Conservation (phyloP, 1,284 basidiomycete species). For the Puccinia sorghi region DNA sequence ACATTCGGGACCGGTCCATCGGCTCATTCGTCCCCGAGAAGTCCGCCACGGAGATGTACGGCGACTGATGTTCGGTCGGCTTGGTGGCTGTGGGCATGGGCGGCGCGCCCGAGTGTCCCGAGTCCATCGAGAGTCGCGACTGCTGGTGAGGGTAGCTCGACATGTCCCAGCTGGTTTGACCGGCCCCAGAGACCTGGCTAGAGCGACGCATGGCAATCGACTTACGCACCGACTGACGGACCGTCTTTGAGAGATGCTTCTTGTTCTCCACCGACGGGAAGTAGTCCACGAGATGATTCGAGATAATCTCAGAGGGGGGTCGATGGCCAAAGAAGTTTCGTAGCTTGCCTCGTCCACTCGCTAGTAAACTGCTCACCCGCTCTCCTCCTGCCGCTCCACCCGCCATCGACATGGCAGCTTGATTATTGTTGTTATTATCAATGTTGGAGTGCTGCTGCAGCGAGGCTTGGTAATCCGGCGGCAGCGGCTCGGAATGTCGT, state of each 20-base stretch:
- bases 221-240: slow-evolving; percentile 60
- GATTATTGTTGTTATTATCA: slow-evolving; percentile 50
- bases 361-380: slow-evolving; percentile 46
- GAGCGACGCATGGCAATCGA: slow-evolving; percentile 38
- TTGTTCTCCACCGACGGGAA: slow-evolving; percentile 92
- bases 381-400: slow-evolving; percentile 21
- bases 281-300: slow-evolving; percentile 90
- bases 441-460: slow-evolving; percentile 21
- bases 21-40: not conserved
- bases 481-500: slow-evolving; percentile 58
- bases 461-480: slow-evolving; percentile 45
- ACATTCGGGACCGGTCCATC: not conserved
- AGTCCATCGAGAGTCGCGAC: slow-evolving; percentile 5
- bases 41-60: slow-evolving; percentile 7
- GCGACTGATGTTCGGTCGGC: not conserved
- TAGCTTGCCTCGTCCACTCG: slow-evolving; percentile 61
- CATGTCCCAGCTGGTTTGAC: slow-evolving; percentile 33
- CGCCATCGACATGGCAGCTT: slow-evolving; percentile 11
- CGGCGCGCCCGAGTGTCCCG: not conserved
- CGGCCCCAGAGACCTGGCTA: slow-evolving; percentile 29
- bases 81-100: not conserved
- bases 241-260: slow-evolving; percentile 72
- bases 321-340: slow-evolving; percentile 98
- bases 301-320: slow-evolving; percentile 94
- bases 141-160: slow-evolving; percentile 18